These are phyloP conservation scores for Boletus reticulatus DNA, from an alignment of 768 basidiomycete species.

Conservation along the genomic window DNA sequence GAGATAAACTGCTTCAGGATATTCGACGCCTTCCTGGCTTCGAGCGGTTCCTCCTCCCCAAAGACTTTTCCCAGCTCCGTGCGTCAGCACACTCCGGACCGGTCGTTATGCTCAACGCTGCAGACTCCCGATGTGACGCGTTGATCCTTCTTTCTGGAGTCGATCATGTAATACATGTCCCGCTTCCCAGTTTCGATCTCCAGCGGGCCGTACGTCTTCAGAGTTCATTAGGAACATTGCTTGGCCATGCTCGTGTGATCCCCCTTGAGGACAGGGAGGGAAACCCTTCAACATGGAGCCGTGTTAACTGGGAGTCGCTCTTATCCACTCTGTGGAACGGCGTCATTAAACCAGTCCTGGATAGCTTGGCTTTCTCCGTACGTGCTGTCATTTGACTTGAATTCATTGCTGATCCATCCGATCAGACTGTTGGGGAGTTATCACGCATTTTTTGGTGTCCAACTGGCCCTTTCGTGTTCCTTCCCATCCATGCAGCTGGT, in stretches of 20 bases:
- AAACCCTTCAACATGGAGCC: too few species aligned
- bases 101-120: not conserved
- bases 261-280: not conserved
- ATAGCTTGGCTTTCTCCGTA: constrained; percentile 4
- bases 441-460: not conserved
- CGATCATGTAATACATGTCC: not conserved
- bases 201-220: not conserved
- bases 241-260: not conserved
- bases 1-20: too few species aligned
- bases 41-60: too few species aligned
- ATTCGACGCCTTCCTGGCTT: too few species aligned
- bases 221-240: not conserved
- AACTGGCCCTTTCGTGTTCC: not conserved
- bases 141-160: constrained; percentile 1
- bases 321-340: constrained; percentile 7
- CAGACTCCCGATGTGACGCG: constrained; percentile 31
- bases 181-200: not conserved
- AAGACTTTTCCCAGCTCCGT: too few species aligned
- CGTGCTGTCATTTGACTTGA: not conserved
- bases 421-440: not conserved
- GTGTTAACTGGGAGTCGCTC: not conserved
- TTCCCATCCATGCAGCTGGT: not conserved
- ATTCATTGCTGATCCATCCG: not conserved
- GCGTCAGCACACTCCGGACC: not conserved
- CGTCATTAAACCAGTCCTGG: constrained; percentile 1